These are phyloP conservation scores for Xylariaceae sp. DNA, from an alignment of 2,329 filamentous ascomycete species.

Conservation along the genomic window DNA sequence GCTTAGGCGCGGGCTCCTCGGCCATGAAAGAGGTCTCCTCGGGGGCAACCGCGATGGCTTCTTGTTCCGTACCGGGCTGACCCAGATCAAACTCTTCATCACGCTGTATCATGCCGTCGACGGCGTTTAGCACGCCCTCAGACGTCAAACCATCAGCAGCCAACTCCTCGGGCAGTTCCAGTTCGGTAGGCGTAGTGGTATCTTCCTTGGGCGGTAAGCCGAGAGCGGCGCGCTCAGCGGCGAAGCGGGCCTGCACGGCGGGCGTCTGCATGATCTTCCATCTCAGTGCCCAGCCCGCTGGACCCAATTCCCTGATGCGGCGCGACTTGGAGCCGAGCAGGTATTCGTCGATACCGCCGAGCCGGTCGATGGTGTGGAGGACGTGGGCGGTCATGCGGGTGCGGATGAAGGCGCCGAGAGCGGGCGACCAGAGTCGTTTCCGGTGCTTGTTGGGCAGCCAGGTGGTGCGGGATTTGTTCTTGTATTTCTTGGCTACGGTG, in stretches of 20 bases:
- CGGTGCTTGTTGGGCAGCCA: conserved; percentile 74
- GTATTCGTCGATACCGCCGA: conserved; percentile 88
- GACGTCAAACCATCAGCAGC: conserved; percentile 25
- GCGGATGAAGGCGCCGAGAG: conserved; percentile 60
- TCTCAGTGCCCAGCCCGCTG: conserved; percentile 83
- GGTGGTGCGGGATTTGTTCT: conserved; percentile 65
- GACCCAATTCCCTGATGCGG: conserved; percentile 80
- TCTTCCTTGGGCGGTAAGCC: conserved; percentile 55
- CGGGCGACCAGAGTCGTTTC: conserved; percentile 63
- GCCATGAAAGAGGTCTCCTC: conserved; percentile 26
- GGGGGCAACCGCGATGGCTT: conserved; percentile 25
- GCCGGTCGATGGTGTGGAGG: conserved; percentile 72
- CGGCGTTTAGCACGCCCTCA: conserved; percentile 33
- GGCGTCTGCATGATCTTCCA: conserved; percentile 83
- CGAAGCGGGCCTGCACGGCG: conserved; percentile 62
- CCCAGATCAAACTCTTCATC: conserved; percentile 47
- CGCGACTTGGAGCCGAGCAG: conserved; percentile 73
- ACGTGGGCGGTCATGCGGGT: conserved; percentile 67
- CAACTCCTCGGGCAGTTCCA: conserved; percentile 15
- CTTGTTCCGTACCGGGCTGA: conserved; percentile 31
- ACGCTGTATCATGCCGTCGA: conserved; percentile 38
- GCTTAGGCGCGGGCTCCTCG: conserved; percentile 28
- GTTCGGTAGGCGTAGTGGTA: conserved; percentile 32
- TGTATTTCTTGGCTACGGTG: conserved; percentile 64
- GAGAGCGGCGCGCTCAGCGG: conserved; percentile 58